A percentile compares a stretch with the other conserved stretches of the same genome.
phyloP scores from a whole-genome alignment of 2,329 filamentous ascomycete species.

The Pseudogymnoascus sp. region DNA sequence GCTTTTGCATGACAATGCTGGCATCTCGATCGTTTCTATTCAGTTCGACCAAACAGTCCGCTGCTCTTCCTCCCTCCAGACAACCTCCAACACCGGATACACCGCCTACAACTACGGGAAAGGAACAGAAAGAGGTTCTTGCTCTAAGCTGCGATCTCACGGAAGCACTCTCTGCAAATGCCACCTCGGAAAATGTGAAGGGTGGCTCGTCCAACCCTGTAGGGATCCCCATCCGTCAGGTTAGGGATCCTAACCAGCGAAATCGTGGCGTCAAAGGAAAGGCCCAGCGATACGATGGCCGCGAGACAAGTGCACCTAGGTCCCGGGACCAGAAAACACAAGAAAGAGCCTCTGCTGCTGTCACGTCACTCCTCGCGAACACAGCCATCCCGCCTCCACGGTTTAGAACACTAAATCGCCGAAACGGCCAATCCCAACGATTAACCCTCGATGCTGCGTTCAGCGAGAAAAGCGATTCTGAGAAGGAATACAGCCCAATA shows the following conservation, averaged over 20 bases:
- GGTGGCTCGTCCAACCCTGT: conserved; percentile 21
- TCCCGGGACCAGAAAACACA: not conserved
- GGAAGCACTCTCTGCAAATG: not conserved
- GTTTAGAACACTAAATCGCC: conserved; percentile 18
- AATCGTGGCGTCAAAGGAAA: conserved; percentile 15
- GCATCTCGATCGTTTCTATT: conserved; percentile 23
- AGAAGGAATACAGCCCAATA: conserved; percentile 50
- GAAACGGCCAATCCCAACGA: conserved; percentile 22
- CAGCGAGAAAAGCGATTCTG: conserved; percentile 30
- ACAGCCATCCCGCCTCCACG: conserved; percentile 49
- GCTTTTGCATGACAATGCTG: conserved; percentile 18
- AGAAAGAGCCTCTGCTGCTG: conserved; percentile 32
- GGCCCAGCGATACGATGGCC: conserved; percentile 17
- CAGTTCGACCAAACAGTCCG: conserved; percentile 9
- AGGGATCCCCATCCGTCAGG: conserved; percentile 24
- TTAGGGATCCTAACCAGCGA: conserved; percentile 17
- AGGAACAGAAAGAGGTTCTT: not conserved
- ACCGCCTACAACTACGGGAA: not conserved
- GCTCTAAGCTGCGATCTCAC: not conserved
- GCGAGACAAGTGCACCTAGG: conserved; percentile 11
- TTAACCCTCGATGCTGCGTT: conserved; percentile 51
- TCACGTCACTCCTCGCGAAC: conserved; percentile 52
- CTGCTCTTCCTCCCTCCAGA: not conserved
- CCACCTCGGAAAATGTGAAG: not conserved
- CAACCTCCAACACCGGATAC: not conserved